These are phyloP conservation scores for Nemania bipapillata DNA, from an alignment of 2,329 filamentous ascomycete genomes.

Conservation along the genomic window DNA sequence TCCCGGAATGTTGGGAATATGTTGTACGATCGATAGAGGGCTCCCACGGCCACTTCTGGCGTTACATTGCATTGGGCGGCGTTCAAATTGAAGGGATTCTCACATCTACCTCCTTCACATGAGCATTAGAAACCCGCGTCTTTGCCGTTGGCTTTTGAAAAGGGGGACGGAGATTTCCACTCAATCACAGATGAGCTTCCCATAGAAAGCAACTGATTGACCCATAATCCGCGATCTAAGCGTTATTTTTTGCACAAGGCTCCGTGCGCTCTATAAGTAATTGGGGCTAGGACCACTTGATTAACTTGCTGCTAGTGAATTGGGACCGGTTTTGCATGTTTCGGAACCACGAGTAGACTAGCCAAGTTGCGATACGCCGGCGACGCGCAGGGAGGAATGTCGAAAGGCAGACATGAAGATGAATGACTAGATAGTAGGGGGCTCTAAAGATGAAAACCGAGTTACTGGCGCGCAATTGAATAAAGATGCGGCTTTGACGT, in stretches of 20 bases:
- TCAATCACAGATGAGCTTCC: constrained; percentile 8
- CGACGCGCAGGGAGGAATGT: neutral
- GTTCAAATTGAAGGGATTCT: constrained; percentile 31
- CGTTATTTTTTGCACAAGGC: no score
- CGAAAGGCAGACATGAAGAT: neutral
- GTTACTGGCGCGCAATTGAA: neutral
- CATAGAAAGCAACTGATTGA: constrained; percentile 2
- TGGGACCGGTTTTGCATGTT: neutral
- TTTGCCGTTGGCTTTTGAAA: neutral
- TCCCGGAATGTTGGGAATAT: neutral
- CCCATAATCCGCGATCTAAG: neutral
- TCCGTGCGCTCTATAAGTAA: neutral
- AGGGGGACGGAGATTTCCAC: neutral
- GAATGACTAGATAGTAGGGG: neutral
- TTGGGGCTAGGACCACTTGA: neutral
- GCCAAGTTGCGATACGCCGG: no score
- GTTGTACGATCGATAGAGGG: constrained; percentile 37
- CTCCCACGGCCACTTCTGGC: constrained; percentile 19
- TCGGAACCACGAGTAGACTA: neutral
- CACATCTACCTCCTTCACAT: constrained; percentile 3
- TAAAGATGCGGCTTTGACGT: neutral
- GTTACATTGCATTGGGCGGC: constrained; percentile 42
- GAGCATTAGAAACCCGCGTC: neutral
- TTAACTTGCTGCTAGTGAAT: neutral
- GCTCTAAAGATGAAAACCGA: neutral